These are phyloP conservation scores for Yarrowia alimentaria DNA, from an alignment of 805 yeast genomes.

Conservation along the genomic window DNA sequence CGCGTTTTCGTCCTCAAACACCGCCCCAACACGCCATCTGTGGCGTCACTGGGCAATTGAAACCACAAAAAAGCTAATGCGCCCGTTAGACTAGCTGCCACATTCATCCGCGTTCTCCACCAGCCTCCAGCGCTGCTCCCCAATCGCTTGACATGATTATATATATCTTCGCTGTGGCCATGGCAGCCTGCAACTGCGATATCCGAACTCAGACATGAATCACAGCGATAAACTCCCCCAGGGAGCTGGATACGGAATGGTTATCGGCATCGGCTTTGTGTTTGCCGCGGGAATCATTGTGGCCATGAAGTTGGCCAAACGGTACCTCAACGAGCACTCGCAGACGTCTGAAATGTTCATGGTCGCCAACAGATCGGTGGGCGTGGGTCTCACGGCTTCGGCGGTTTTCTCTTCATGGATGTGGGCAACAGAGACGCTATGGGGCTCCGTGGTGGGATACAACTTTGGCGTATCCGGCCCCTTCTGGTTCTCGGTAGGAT, in stretches of 20 bases:
- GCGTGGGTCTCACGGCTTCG: constrained; percentile 46
- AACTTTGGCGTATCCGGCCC: constrained; percentile 55
- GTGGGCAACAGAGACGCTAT: constrained; percentile 46
- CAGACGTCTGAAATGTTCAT: constrained; percentile 36
- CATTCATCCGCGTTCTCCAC: too few species aligned
- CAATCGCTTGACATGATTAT: too few species aligned
- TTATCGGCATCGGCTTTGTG: constrained; percentile 74
- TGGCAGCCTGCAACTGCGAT: not conserved
- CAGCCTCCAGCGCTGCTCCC: too few species aligned
- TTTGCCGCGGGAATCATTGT: constrained; percentile 46
- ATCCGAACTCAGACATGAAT: not conserved
- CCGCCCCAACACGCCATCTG: too few species aligned
- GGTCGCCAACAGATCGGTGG: constrained; percentile 45
- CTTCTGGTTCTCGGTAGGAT: constrained; percentile 74
- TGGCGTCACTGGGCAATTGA: too few species aligned
- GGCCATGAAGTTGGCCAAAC: constrained; percentile 33
- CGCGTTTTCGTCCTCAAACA: too few species aligned
- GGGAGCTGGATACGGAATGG: constrained; percentile 80
- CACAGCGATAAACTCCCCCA: constrained; percentile 7
- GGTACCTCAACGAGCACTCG: constrained; percentile 32
- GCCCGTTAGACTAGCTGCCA: too few species aligned
- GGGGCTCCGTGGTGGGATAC: constrained; percentile 45
- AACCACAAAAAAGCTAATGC: too few species aligned
- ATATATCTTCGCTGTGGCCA: too few species aligned
- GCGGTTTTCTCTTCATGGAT: constrained; percentile 51